Percentiles rank a stretch among this genome's conserved stretches.
These are phyloP conservation scores for Euptelea pleiosperma DNA, from an alignment of 164 flowering plant species.

Conservation along the genomic window DNA sequence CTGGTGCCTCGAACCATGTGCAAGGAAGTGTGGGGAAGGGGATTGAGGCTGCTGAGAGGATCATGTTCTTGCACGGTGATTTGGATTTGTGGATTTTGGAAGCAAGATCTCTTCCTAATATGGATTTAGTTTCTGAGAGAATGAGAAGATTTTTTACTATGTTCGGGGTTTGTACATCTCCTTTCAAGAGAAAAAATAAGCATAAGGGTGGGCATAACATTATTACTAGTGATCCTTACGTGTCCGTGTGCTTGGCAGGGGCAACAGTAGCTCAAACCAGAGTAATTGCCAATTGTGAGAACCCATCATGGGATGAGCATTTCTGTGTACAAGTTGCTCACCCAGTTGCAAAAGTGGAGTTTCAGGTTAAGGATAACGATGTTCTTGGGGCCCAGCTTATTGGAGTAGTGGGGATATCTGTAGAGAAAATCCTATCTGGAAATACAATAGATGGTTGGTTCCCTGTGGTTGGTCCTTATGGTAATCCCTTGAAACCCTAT, in stretches of 20 bases:
- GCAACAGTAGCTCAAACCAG: constrained; percentile 75
- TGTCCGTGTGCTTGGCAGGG: constrained; percentile 65
- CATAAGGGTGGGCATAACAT: constrained; percentile 28
- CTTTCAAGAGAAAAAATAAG: constrained; percentile 13
- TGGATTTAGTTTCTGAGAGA: constrained; percentile 67
- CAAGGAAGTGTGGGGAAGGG: constrained; percentile 12
- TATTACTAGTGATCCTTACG: constrained; percentile 79
- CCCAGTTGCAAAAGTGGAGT: constrained; percentile 50
- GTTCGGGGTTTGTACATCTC: constrained; percentile 35
- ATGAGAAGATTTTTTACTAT: constrained; percentile 46
- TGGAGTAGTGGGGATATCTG: constrained; percentile 52
- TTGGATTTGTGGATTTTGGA: constrained; percentile 53
- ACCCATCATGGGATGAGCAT: constrained; percentile 72
- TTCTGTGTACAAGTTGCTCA: constrained; percentile 64
- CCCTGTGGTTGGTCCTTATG: constrained; percentile 38
- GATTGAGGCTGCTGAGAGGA: constrained; percentile 20
- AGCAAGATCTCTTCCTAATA: constrained; percentile 68
- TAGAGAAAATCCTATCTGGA: constrained; percentile 44
- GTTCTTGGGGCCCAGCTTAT: constrained; percentile 70
- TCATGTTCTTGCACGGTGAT: constrained; percentile 61
- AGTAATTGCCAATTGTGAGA: constrained; percentile 53
- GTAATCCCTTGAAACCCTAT: constrained; percentile 38
- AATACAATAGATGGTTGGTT: constrained; percentile 53
- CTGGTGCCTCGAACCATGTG: constrained; percentile 5
- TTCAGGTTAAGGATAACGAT: constrained; percentile 78